These are phyloP conservation scores for Boletus speciosus DNA, from an alignment of 768 basidiomycete species.

Conservation along the genomic window DNA sequence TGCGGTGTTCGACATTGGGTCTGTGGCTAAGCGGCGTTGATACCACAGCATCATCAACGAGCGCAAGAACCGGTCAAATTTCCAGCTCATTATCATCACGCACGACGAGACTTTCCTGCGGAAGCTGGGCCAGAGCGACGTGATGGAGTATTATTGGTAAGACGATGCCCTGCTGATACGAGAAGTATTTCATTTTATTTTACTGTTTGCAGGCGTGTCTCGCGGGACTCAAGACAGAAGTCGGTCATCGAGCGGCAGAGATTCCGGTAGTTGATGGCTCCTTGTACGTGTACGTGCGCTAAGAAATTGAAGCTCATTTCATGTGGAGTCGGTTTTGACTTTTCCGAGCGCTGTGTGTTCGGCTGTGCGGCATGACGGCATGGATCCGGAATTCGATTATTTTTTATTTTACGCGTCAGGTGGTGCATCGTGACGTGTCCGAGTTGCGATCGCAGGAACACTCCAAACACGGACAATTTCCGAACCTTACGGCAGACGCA, in stretches of 20 bases:
- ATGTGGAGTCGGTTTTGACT: no score
- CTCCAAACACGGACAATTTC: constrained; percentile 1
- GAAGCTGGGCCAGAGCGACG: constrained; percentile 83
- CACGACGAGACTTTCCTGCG: constrained; percentile 95
- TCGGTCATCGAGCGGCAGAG: constrained; percentile 71
- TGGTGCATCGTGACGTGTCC: constrained; percentile 8
- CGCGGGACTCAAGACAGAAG: constrained; percentile 66
- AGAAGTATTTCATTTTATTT: background rate
- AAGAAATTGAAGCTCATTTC: no score
- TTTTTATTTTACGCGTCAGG: constrained; percentile 6
- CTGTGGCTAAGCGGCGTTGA: background rate
- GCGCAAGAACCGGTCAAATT: constrained; percentile 82
- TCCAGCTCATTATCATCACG: constrained; percentile 96
- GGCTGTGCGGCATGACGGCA: constrained; percentile 5
- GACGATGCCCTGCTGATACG: background rate
- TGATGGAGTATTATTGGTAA: constrained; percentile 95
- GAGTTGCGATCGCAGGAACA: constrained; percentile 16
- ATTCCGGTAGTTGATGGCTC: constrained; percentile 42
- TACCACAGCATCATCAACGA: constrained; percentile 86
- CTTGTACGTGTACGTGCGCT: background rate
- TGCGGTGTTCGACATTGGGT: constrained; percentile 8
- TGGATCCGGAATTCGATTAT: no score
- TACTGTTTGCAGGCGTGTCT: constrained; percentile 65
- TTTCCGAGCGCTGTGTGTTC: no score
- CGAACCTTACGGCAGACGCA: constrained; percentile 11